Evolutionary conservation across 305 asterid species (phyloP).

Genomic region (Rubia tinctorum): DNA sequence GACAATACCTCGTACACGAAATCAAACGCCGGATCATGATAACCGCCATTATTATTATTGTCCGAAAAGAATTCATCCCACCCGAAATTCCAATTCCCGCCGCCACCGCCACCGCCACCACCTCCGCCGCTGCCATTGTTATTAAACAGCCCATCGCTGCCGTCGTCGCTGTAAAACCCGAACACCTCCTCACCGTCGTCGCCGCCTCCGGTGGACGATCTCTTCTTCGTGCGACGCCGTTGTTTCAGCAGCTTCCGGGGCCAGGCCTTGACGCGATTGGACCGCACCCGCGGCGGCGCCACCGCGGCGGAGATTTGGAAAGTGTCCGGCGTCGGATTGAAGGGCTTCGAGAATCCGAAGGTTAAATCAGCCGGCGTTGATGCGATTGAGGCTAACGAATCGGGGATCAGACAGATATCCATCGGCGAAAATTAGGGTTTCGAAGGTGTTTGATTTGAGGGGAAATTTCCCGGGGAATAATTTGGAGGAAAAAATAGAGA

Average conservation of each 20-base stretch:
- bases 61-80: constrained; percentile 58
- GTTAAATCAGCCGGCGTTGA: constrained; percentile 40
- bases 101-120: constrained; percentile 29
- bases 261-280: constrained; percentile 33
- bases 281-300: constrained; percentile 47
- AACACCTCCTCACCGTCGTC: constrained; percentile 22
- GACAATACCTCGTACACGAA: constrained; percentile 74
- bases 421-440: constrained; percentile 26
- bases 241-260: constrained; percentile 46
- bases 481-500: background rate
- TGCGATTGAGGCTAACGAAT: constrained; percentile 45
- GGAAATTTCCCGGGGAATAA: constrained; percentile 10
- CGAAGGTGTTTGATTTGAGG: constrained; percentile 16
- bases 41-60: constrained; percentile 22
- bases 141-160: constrained; percentile 27
- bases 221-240: constrained; percentile 52
- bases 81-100: constrained; percentile 69
- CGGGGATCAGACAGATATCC: constrained; percentile 62
- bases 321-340: constrained; percentile 33
- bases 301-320: constrained; percentile 48
- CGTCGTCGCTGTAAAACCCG: constrained; percentile 38
- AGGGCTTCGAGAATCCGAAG: constrained; percentile 32
- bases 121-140: constrained; percentile 24
- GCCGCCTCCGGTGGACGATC: constrained; percentile 25
- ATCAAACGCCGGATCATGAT: constrained; percentile 83